phyloP scores from a whole-genome alignment of 1,139 yeast genomes.

The Zhuliangozyma parablackwelliae region DNA sequence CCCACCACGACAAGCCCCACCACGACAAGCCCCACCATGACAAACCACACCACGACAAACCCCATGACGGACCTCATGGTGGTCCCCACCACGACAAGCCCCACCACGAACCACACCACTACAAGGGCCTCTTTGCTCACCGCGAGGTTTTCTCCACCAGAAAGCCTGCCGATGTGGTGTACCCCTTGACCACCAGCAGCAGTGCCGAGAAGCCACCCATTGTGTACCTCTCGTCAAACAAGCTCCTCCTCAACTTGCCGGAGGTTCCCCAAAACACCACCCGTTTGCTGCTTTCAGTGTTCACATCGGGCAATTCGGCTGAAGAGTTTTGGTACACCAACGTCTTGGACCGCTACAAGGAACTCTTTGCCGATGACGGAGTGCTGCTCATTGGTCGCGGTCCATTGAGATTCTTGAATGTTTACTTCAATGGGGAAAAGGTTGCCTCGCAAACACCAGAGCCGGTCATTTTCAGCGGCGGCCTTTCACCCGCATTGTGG shows the following conservation, averaged over 20 bases:
- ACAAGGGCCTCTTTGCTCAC: conserved; percentile 1
- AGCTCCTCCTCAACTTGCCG: conserved; percentile 37
- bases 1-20: neutral
- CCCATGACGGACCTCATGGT: too few species aligned
- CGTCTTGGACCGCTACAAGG: conserved; percentile 45
- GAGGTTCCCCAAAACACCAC: conserved; percentile 47
- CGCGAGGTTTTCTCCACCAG: conserved; percentile 16
- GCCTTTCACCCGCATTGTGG: conserved; percentile 77
- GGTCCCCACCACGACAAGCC: neutral
- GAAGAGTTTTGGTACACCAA: conserved; percentile 86
- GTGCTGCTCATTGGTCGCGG: conserved; percentile 55
- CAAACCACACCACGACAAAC: neutral
- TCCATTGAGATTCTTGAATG: conserved; percentile 53
- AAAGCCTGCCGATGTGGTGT: conserved; percentile 29
- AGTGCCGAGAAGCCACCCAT: conserved; percentile 26
- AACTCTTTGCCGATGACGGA: conserved; percentile 32
- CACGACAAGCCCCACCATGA: conserved; percentile 1
- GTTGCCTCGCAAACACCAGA: conserved; percentile 51
- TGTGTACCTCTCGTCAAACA: conserved; percentile 37
- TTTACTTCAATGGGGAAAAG: conserved; percentile 46
- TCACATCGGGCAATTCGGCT: conserved; percentile 69
- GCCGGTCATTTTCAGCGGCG: conserved; percentile 72
- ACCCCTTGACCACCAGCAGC: conserved; percentile 25
- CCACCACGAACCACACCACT: conserved; percentile 1
- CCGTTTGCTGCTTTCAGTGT: conserved; percentile 53